phyloP scores from a whole-genome alignment of 106 monocot genomes.

The Agapanthus africanus region DNA sequence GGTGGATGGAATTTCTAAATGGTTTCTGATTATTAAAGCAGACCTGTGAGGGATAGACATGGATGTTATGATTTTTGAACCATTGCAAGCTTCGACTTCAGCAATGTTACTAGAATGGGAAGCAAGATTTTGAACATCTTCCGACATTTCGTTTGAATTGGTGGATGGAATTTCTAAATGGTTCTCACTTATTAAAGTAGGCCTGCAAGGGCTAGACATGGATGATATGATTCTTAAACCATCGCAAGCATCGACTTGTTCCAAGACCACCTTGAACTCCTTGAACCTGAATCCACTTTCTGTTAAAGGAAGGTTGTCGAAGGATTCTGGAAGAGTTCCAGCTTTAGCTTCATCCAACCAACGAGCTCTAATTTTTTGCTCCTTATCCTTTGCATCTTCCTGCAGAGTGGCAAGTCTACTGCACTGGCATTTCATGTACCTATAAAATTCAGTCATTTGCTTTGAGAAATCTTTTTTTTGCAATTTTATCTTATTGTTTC shows the following conservation, averaged over 20 bases:
- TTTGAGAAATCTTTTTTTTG: slow-evolving; percentile 34
- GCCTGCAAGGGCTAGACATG: background rate
- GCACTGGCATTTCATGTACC: slow-evolving; percentile 30
- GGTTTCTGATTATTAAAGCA: slow-evolving; percentile 1
- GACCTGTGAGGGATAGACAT: background rate
- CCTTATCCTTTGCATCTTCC: slow-evolving; percentile 24
- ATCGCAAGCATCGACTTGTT: slow-evolving; percentile 9
- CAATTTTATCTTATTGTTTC: slow-evolving; percentile 19
- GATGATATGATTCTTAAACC: too few relatives aligned
- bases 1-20: slow-evolving; percentile 6
- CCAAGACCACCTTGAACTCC: slow-evolving; percentile 15
- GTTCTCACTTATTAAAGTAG: slow-evolving; percentile 7
- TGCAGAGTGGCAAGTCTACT: slow-evolving; percentile 32
- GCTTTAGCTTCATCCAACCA: slow-evolving; percentile 49
- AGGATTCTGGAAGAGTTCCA: slow-evolving; percentile 30
- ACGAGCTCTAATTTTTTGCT: slow-evolving; percentile 28
- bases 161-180: slow-evolving; percentile 9
- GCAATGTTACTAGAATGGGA: too few relatives aligned
- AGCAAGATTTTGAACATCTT: background rate
- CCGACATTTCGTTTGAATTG: background rate
- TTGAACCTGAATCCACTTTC: slow-evolving; percentile 39
- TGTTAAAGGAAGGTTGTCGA: slow-evolving; percentile 46
- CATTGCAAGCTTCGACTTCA: slow-evolving; percentile 6
- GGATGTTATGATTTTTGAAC: background rate
- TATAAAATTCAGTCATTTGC: slow-evolving; percentile 21